These are phyloP conservation scores for Warburgia ugandensis DNA, from an alignment of 164 flowering plant genomes.

Conservation along the genomic window DNA sequence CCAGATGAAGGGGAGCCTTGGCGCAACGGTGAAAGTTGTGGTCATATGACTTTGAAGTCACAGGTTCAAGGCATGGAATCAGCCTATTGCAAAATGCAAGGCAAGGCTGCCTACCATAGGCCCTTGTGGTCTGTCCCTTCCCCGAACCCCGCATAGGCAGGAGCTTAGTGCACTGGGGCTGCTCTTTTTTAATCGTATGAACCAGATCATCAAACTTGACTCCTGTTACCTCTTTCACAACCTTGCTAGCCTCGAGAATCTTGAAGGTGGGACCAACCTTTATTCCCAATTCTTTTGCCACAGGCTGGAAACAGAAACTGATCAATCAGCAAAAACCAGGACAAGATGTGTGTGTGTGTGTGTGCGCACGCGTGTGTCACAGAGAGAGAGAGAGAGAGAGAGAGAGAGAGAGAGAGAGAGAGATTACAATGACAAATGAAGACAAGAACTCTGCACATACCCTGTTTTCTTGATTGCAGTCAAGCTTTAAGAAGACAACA, in stretches of 20 bases:
- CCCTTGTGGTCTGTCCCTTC: no score
- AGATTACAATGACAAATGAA: not conserved
- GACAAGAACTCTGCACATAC: constrained; percentile 29
- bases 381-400: not conserved
- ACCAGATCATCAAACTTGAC: constrained; percentile 76
- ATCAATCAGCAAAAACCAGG: not conserved
- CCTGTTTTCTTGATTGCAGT: constrained; percentile 91
- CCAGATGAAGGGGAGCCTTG: no score
- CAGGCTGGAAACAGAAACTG: constrained; percentile 55
- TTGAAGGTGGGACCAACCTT: constrained; percentile 92
- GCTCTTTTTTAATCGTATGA: no score
- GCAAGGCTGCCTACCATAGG: no score
- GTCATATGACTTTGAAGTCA: no score
- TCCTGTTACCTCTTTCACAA: constrained; percentile 83
- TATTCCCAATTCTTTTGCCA: constrained; percentile 91
- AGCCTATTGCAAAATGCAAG: no score
- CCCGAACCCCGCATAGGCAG: no score
- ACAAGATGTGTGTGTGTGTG: no score
- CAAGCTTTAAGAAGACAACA: constrained; percentile 82
- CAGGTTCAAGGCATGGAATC: no score
- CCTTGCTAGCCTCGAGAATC: constrained; percentile 61
- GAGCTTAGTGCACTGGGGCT: no score
- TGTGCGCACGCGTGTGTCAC: no score
- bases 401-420: not conserved
- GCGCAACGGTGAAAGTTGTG: no score